phyloP scores from a whole-genome alignment of 2,329 filamentous ascomycete species.

The Epichloe aotearoae region DNA sequence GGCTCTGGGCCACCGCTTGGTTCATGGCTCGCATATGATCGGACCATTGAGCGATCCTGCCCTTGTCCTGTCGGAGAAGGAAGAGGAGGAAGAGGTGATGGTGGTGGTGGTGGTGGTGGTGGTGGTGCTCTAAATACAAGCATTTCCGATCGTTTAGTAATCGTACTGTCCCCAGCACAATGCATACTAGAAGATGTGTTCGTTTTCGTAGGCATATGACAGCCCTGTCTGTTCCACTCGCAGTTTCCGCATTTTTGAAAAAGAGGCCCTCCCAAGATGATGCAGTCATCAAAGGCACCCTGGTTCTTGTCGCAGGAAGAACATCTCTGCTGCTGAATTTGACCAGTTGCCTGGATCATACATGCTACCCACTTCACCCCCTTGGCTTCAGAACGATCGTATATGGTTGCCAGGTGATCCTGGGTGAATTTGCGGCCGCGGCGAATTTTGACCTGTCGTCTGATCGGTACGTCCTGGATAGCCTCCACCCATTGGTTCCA shows the following conservation, averaged over 20 bases:
- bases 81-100: too few relatives aligned
- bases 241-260: conserved; percentile 38
- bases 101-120: not conserved
- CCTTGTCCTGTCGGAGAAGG: not conserved
- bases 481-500: conserved; percentile 28
- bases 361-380: conserved; percentile 34
- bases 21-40: not conserved
- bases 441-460: conserved; percentile 28
- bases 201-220: conserved; percentile 13
- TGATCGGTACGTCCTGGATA: conserved; percentile 24
- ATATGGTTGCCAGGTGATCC: conserved; percentile 26
- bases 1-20: conserved; percentile 8
- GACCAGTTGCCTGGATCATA: conserved; percentile 37
- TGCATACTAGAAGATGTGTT: not conserved
- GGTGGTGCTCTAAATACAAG: conserved; percentile 2
- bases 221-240: conserved; percentile 32
- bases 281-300: conserved; percentile 32
- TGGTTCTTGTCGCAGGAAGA: conserved; percentile 27
- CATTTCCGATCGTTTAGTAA: not conserved
- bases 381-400: conserved; percentile 28
- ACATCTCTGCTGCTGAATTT: conserved; percentile 26
- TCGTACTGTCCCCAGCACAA: not conserved
- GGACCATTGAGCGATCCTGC: not conserved
- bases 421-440: conserved; percentile 27
- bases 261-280: conserved; percentile 26